Evolutionary conservation across 192 early-diverging fungal species (phyloP).

Genomic region (Chytriomyces confervae): DNA sequence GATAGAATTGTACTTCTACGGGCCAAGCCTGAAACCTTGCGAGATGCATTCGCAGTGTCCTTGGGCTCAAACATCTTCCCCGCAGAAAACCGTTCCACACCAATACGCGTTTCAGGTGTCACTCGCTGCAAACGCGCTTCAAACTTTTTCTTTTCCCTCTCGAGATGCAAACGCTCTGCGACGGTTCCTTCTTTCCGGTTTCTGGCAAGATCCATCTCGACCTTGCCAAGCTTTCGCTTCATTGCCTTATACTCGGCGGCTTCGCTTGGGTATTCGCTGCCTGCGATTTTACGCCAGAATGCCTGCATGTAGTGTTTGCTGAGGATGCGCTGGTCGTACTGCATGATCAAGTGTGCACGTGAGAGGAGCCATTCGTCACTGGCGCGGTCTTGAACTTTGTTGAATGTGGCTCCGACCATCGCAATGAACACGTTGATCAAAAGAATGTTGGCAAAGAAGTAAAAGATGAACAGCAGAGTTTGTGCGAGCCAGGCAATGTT

Average conservation of each 20-base stretch:
- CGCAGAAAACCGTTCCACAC: background rate
- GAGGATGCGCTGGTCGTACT: constrained; percentile 18
- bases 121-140: background rate
- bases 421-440: constrained; percentile 34
- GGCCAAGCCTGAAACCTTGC: too few species aligned
- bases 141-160: background rate
- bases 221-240: background rate
- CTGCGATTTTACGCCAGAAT: background rate
- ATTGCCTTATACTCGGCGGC: background rate
- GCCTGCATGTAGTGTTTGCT: constrained; percentile 7
- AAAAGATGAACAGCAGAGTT: background rate
- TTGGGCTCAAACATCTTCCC: background rate
- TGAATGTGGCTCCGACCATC: constrained; percentile 16
- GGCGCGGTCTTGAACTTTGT: background rate
- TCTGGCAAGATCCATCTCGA: background rate
- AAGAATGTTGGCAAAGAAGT: constrained; percentile 11
- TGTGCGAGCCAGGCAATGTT: background rate
- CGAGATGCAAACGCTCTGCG: too few species aligned
- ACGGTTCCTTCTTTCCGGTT: background rate
- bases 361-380: constrained; percentile 17
- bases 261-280: background rate
- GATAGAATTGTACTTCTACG: too few species aligned
- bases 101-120: background rate
- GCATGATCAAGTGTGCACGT: constrained; percentile 29
- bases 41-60: background rate